Base-by-base conservation (phyloP, 345 rosid genomes). In the Gossypioides kirkii region DNA sequence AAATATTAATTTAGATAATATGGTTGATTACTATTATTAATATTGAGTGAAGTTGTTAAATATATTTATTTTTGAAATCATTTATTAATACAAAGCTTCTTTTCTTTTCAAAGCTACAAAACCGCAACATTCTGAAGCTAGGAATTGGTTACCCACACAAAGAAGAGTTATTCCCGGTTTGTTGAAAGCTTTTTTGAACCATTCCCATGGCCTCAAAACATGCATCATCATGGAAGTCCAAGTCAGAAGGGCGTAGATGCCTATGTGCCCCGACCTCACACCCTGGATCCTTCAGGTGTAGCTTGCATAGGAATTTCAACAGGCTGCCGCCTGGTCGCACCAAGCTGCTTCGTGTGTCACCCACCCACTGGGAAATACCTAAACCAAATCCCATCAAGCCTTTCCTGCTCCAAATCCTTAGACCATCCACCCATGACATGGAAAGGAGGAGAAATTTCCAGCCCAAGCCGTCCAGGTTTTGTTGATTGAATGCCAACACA, bases 221-320 rank as follows among this genome's bases (percentile, higher is more conserved):
- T 38, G 59, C 69, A 42, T 17, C 63, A n/a, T 16, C 55, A 4
- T 32, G 38, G 38, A 32, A 53, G 10, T 2, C 77, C 43, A 63
- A 77, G 28, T 32, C 73, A 20, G 69, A 52, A 3, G 3, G 20
- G 16, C 67, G 75, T 18, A 72, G 79, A 38, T 87, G 89, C 71
- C 73, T 84, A 0, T 84, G 91, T 61, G 79, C 89, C 2, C 87
- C 87, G 22, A 84, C 89, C 55, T 62, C 70, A 5, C 87, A 87
- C 56, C 87, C 85, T 0, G 87, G 89, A 61, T 87, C 91, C 12
- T 85, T 87, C 86, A 61, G 86, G 17, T 85, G 89, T 75, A 76
- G 80, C 82, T 17, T 73, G 16, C 89, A 85, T 74, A 73, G 80
- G 76, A 80, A 66, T 59, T 14, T 4, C 65, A 28, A 22, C 9